These are phyloP conservation scores for Globisporangium alternatum DNA, from an alignment of 352 stramenopile species.

Conservation along the genomic window DNA sequence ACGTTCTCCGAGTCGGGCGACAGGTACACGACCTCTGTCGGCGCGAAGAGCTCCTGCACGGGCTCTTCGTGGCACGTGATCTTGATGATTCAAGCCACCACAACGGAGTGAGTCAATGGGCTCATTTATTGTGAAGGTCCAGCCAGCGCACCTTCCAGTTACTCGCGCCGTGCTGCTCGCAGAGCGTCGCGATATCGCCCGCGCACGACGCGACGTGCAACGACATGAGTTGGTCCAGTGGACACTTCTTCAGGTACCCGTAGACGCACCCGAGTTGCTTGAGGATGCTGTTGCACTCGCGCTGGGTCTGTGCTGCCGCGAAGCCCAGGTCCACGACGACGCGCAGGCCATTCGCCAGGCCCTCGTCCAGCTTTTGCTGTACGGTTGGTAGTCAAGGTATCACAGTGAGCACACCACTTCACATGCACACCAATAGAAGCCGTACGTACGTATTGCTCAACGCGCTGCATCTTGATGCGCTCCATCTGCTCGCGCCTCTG, in stretches of 20 bases:
- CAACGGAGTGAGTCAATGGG: not conserved
- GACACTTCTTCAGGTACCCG: constrained; percentile 71
- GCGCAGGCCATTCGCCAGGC: constrained; percentile 34
- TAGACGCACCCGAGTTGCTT: constrained; percentile 81
- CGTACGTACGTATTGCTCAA: constrained; percentile 69
- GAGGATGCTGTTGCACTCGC: constrained; percentile 72
- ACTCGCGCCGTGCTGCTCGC: constrained; percentile 34
- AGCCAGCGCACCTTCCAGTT: constrained; percentile 55
- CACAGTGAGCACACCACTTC: not conserved
- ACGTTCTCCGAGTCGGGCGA: constrained; percentile 79
- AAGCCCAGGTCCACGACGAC: constrained; percentile 74
- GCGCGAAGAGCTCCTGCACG: constrained; percentile 47
- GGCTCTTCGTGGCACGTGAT: constrained; percentile 34
- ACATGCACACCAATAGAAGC: not conserved
- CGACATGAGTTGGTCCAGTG: constrained; percentile 57
- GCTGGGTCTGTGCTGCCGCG: constrained; percentile 33
- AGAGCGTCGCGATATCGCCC: constrained; percentile 30
- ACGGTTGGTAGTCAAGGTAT: not conserved
- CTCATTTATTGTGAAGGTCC: not conserved
- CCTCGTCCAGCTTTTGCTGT: constrained; percentile 73
- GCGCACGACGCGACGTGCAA: constrained; percentile 54
- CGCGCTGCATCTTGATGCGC: constrained; percentile 62
- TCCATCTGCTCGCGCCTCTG: constrained; percentile 50
- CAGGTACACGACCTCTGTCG: constrained; percentile 70
- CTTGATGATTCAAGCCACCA: not conserved